Base-by-base conservation (phyloP, 495 filamentous ascomycete species). In the Cenococcum geophilum region DNA sequence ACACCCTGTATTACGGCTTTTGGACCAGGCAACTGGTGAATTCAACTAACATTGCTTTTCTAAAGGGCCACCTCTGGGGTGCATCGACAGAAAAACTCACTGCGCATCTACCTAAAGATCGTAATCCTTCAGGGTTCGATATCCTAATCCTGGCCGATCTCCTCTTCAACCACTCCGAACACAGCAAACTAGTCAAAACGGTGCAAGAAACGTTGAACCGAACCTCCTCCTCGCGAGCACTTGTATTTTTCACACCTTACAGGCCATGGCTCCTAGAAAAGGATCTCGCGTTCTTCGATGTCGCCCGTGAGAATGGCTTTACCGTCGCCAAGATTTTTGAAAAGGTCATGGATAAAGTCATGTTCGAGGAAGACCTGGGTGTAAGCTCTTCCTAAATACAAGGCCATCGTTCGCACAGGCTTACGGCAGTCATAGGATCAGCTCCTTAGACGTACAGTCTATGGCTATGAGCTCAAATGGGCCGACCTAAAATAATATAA, bases 161-260 rank as follows among this genome's bases (percentile, higher is more conserved):
- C 32, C 79, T 96, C 1, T 97, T 96, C 72, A 89, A 89, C 57
- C 89, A 96, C 65, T 86, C 83, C 6, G 89, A 95, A 75, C 92
- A 96, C 69, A 71, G 65, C 1, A 88, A 88, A 64, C 79, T 97
- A 64, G 76, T 91, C 56, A 77, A 80, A 49, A 90, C 86, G 0
- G 81, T 96, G 58, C 74, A 80, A 63, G 57, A 75, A 64, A 86
- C 86, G 2, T 71, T 93, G 58, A 81, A 78, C 62, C 77, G 76
- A 45, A 68, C 73, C 6, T 59, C 65, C n/a, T 73, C 77, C 14
- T 80, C 86, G 18, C 79, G 76, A 48, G 92, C 91, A 1, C 75
- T 90, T 65, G 92, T 96, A 14, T 93, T 96, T 67, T 97, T 97
- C 73, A 95, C 91, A 0, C 89, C 89, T 1, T 95, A 97, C 75